These are phyloP conservation scores for Coniophora puteana DNA, from an alignment of 1,284 basidiomycete genomes.

Conservation along the genomic window DNA sequence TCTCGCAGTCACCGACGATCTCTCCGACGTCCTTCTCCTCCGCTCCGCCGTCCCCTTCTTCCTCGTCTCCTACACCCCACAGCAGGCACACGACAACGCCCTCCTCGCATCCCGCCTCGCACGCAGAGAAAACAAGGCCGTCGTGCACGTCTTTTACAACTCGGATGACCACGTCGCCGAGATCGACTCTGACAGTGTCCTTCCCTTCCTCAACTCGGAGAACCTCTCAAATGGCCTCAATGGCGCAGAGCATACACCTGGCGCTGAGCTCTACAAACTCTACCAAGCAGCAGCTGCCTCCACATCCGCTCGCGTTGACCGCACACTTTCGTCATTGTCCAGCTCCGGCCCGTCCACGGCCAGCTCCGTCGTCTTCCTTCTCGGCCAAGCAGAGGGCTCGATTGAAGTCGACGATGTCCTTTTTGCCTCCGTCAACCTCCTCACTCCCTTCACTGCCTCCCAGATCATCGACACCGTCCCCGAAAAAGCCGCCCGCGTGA, in stretches of 20 bases:
- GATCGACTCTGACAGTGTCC: conserved; percentile 53
- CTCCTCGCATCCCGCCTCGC: conserved; percentile 71
- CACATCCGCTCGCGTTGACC: conserved; percentile 57
- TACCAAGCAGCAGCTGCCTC: conserved; percentile 65
- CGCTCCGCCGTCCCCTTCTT: conserved; percentile 57
- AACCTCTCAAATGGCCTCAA: conserved; percentile 24
- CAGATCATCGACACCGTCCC: conserved; percentile 67
- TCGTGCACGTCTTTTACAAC: conserved; percentile 78
- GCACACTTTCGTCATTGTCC: conserved; percentile 53
- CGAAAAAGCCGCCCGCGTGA: conserved; percentile 60
- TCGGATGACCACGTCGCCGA: conserved; percentile 39
- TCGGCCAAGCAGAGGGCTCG: conserved; percentile 53
- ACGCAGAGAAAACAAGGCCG: conserved; percentile 52
- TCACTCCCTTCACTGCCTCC: conserved; percentile 71
- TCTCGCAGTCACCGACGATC: conserved; percentile 44
- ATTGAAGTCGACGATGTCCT: conserved; percentile 54
- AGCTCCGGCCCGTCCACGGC: conserved; percentile 47
- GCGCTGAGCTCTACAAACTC: conserved; percentile 38
- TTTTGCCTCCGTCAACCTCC: conserved; percentile 68
- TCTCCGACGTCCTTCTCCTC: conserved; percentile 56
- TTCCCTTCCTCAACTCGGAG: conserved; percentile 52
- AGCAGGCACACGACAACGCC: conserved; percentile 72
- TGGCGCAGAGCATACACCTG: conserved; percentile 5
- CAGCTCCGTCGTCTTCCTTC: conserved; percentile 66
- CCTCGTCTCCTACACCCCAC: conserved; percentile 57